Percentiles rank a stretch among this genome's conserved stretches.
Evolutionary conservation across 2,329 filamentous ascomycete genomes (phyloP).

Genomic region (Leptographium lundbergii): DNA sequence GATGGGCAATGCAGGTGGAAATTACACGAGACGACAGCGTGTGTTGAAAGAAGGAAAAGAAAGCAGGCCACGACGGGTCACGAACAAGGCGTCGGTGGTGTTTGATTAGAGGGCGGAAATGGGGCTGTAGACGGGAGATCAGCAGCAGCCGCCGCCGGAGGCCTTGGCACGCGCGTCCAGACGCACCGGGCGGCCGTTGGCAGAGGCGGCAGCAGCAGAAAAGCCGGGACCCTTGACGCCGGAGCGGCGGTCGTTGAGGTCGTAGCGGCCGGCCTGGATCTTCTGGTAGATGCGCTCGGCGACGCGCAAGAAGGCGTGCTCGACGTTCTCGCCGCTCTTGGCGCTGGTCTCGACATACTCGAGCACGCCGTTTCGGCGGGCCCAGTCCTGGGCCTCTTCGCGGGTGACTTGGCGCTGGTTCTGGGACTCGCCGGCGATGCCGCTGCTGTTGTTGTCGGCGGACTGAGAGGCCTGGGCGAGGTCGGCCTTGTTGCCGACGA

Average conservation of each 20-base stretch:
- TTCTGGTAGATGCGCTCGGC: constrained; percentile 94
- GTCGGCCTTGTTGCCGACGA: constrained; percentile 94
- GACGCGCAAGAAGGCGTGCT: constrained; percentile 83
- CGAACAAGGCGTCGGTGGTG: neutral
- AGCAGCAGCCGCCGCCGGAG: constrained; percentile 37
- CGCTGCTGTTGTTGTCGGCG: constrained; percentile 9
- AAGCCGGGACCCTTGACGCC: constrained; percentile 66
- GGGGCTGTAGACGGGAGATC: constrained; percentile 8
- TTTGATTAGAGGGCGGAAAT: neutral
- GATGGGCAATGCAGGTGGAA: neutral
- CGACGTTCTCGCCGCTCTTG: constrained; percentile 89
- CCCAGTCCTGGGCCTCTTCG: constrained; percentile 85
- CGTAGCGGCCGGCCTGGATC: constrained; percentile 88
- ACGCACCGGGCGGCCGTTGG: constrained; percentile 22
- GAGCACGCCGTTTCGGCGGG: constrained; percentile 68
- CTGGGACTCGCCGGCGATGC: constrained; percentile 18
- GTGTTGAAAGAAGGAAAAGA: neutral
- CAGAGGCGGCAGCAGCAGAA: constrained; percentile 8
- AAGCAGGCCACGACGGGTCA: neutral
- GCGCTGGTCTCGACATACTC: constrained; percentile 94
- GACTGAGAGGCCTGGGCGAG: constrained; percentile 31
- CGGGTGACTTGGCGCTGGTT: constrained; percentile 69
- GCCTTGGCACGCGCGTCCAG: constrained; percentile 27
- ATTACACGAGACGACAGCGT: neutral
- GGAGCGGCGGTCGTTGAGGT: constrained; percentile 82